Evolutionary conservation across 805 yeast species (phyloP), one percentile per base, ranked within the genome.

Genomic region (Candida taoyuanica): DNA sequence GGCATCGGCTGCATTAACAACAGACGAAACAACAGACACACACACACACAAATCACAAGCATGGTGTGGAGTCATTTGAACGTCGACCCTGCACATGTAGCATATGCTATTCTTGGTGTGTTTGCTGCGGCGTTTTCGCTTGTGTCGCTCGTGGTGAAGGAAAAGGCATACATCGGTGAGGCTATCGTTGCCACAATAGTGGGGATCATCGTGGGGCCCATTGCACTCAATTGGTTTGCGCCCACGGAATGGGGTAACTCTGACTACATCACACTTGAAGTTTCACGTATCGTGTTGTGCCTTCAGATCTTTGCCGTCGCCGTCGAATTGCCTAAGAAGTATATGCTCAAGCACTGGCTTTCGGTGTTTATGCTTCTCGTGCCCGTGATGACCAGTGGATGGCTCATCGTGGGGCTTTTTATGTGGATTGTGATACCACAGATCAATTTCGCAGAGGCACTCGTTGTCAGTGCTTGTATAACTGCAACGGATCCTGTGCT

Each of bases 401-500:
- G 96, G 96, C 62, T 88, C 29, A 65, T 85, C 2, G 81, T 86
- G 19, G 91, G 95, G 0, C 68, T 81, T 3, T 85, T 86, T 51
- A 72, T 86, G 29, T 89, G 88, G 84, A 70, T 73, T 17, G 63
- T 89, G 21, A 78, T 89, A 25, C 91, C 93, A 1, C 74, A 79
- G 7, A 67, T 88, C 41, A 65, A 73, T 39, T 86, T 88, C 65
- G 60, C 84, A 16, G 85, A 79, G 34, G 80, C 86, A 3, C 69
- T 88, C 25, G 69, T 81, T 33, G 77, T 88, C 2, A 74, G 89
- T 23, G 96, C 95, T 2, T 87, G 96, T 58, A 79, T 88, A 32
- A 89, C 96, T 0, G 96, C 96, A 2, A 89, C 97, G 0, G 97
- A 88, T 63, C 97, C 97, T 6, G 93, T 88, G 29, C 70, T 88